These are phyloP conservation scores for Pontederia paniculata DNA, from an alignment of 176 grass and related monocot genomes.

Conservation along the genomic window DNA sequence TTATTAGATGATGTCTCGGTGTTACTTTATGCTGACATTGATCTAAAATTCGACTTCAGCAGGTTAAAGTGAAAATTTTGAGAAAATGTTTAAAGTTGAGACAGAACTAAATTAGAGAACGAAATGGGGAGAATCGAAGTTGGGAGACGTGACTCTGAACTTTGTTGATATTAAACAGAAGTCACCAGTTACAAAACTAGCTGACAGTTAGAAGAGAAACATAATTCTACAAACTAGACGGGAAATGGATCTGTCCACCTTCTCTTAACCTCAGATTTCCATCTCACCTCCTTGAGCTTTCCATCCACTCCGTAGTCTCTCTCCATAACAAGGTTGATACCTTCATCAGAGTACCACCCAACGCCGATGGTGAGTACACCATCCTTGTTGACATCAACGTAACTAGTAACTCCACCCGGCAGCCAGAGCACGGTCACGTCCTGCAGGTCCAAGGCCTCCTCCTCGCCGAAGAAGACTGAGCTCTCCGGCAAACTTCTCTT, in stretches of 20 bases:
- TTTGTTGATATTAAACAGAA: too few species aligned
- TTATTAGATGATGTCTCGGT: too few species aligned
- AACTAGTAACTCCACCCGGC: constrained; percentile 69
- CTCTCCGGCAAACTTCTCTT: constrained; percentile 65
- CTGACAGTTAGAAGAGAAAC: background rate
- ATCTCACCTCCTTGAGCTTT: constrained; percentile 72
- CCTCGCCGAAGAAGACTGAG: constrained; percentile 56
- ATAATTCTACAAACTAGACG: constrained; percentile 6
- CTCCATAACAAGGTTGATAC: constrained; percentile 94
- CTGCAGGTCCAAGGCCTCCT: constrained; percentile 72
- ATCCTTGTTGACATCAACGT: constrained; percentile 63
- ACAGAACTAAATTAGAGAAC: too few species aligned
- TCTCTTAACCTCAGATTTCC: constrained; percentile 74
- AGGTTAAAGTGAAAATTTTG: too few species aligned
- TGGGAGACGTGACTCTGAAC: too few species aligned
- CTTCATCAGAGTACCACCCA: constrained; percentile 93
- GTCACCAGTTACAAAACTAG: background rate
- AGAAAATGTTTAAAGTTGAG: too few species aligned
- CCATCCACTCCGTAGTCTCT: constrained; percentile 84
- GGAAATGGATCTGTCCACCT: constrained; percentile 46
- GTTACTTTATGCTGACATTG: too few species aligned
- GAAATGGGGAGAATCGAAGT: too few species aligned
- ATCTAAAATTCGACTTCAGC: too few species aligned
- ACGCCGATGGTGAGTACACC: constrained; percentile 75
- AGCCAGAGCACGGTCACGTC: constrained; percentile 83